Evolutionary conservation across 2,329 filamentous ascomycete species (phyloP).

Genomic region (Epichloe coenophiala): DNA sequence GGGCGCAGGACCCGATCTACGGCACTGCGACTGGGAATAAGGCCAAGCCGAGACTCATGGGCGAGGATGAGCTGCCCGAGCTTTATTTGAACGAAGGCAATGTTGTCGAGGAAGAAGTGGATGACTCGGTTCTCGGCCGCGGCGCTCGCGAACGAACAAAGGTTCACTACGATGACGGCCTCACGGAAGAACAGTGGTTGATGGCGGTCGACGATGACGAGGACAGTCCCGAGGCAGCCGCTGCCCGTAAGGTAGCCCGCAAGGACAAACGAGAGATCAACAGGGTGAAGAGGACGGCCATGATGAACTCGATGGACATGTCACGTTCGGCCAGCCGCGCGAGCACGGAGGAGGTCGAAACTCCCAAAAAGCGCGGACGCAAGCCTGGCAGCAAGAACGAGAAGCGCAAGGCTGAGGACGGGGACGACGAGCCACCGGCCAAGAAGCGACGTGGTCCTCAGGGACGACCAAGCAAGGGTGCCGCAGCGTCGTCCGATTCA

Average conservation of each 20-base stretch:
- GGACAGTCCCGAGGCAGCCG: slow-evolving; percentile 83
- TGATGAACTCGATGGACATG: slow-evolving; percentile 34
- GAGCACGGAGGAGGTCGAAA: slow-evolving; percentile 66
- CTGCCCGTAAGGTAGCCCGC: slow-evolving; percentile 75
- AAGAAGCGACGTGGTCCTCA: slow-evolving; percentile 68
- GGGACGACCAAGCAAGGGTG: slow-evolving; percentile 50
- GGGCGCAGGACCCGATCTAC: slow-evolving; percentile 52
- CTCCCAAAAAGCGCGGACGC: slow-evolving; percentile 71
- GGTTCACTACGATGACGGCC: slow-evolving; percentile 90
- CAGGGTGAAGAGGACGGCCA: slow-evolving; percentile 45
- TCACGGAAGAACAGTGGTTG: slow-evolving; percentile 98
- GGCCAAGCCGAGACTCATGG: slow-evolving; percentile 65
- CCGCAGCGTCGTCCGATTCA: slow-evolving; percentile 17
- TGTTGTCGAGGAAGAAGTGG: slow-evolving; percentile 63
- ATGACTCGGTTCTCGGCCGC: slow-evolving; percentile 64
- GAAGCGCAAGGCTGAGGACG: slow-evolving; percentile 79
- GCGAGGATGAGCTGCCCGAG: slow-evolving; percentile 78
- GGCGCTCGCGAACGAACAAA: slow-evolving; percentile 90
- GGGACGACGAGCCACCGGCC: slow-evolving; percentile 61
- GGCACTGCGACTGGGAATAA: slow-evolving; percentile 52
- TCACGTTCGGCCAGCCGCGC: slow-evolving; percentile 70
- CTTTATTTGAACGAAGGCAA: slow-evolving; percentile 85
- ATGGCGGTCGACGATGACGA: slow-evolving; percentile 97
- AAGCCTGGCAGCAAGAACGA: slow-evolving; percentile 61
- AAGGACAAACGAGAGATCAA: slow-evolving; percentile 71